Evolutionary conservation across 2,329 filamentous ascomycete species (phyloP).

Genomic region (Colletotrichum eremochloae): DNA sequence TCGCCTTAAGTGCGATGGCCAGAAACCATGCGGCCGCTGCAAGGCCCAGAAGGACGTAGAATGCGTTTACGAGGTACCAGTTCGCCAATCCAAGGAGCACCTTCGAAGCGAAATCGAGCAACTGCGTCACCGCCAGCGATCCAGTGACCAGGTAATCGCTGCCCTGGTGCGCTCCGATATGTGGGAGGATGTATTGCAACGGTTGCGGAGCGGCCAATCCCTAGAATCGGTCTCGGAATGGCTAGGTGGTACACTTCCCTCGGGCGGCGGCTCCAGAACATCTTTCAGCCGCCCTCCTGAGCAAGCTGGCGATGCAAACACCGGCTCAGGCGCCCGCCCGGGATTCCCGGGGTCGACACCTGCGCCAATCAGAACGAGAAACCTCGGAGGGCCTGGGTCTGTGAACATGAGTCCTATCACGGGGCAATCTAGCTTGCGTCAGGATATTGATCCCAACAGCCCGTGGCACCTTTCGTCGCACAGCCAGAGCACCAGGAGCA

Average conservation of each 20-base stretch:
- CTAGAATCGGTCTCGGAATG: constrained; percentile 69
- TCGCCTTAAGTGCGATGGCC: constrained; percentile 68
- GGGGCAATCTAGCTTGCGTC: constrained; percentile 49
- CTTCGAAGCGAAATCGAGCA: constrained; percentile 71
- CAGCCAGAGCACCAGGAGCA: constrained; percentile 62
- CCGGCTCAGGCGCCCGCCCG: constrained; percentile 46
- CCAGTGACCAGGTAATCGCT: constrained; percentile 67
- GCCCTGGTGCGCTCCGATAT: constrained; percentile 65
- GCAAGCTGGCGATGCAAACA: constrained; percentile 43
- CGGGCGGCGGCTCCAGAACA: constrained; percentile 49
- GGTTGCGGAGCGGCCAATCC: constrained; percentile 66
- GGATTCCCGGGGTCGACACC: constrained; percentile 42
- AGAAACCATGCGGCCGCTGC: constrained; percentile 68
- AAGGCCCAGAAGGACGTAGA: constrained; percentile 66
- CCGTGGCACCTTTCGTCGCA: constrained; percentile 63
- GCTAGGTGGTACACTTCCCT: constrained; percentile 55
- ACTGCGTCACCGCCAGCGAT: constrained; percentile 66
- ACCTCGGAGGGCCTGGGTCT: constrained; percentile 28
- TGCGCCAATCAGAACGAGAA: constrained; percentile 43
- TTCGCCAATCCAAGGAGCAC: constrained; percentile 74
- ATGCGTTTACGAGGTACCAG: constrained; percentile 72
- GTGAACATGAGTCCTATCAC: constrained; percentile 49
- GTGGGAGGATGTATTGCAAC: constrained; percentile 67
- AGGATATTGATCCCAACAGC: constrained; percentile 59
- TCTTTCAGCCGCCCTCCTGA: constrained; percentile 48